Conservation (phyloP, 306 rosid genomes). For the Astragalus membranaceus region DNA sequence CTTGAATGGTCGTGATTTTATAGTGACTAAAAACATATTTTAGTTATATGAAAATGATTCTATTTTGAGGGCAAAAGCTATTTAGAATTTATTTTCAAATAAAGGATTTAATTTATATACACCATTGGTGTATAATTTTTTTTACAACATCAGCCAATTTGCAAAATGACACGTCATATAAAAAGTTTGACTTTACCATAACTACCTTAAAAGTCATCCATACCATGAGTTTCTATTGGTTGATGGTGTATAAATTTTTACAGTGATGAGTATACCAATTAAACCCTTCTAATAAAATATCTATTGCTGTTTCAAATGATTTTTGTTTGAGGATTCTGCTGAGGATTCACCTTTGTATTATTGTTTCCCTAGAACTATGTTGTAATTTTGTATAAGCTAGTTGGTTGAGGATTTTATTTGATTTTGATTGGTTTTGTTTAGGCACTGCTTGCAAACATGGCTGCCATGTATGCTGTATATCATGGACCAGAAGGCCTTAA, state of each 20-base stretch:
- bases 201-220: too few species aligned
- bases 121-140: too few species aligned
- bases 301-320: neutral
- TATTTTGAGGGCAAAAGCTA: neutral
- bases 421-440: constrained; percentile 24
- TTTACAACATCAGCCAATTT: too few species aligned
- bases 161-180: too few species aligned
- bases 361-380: neutral
- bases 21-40: neutral
- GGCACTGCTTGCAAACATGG: constrained; percentile 99
- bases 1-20: neutral
- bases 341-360: neutral
- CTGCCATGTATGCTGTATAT: constrained; percentile 98
- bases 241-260: too few species aligned
- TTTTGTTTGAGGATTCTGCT: neutral
- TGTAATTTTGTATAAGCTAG: constrained; percentile 1
- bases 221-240: too few species aligned
- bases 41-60: neutral
- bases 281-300: neutral
- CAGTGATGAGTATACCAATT: too few species aligned
- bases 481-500: constrained; percentile 99
- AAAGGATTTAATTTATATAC: too few species aligned
- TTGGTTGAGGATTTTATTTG: constrained; percentile 22
- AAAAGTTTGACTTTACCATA: too few species aligned
- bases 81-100: neutral